Base-by-base conservation (phyloP, 2,329 filamentous ascomycete genomes). In the Hysterium pulicare region DNA sequence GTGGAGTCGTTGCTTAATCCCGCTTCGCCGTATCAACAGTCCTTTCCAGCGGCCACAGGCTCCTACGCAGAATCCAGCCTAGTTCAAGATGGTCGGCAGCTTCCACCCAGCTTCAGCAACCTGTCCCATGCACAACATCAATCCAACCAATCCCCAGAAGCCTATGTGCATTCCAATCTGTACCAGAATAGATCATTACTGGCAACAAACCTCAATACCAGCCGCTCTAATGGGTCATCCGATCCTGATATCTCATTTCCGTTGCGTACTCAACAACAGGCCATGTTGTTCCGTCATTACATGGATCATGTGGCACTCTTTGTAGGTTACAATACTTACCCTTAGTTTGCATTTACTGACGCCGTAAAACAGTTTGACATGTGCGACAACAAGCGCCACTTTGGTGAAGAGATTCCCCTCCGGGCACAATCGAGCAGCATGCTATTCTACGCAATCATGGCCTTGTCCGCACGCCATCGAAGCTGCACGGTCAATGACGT, bases 381-480 rank as follows among this genome's bases (percentile, higher is more conserved):
- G 57, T 51, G 65, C 8, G 62, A 65, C 30, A 55, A 54, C 17
- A 49, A 53, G 43, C 54, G 56, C 22, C 62, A 66, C 32, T 67
- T 67, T 41, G 51, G 54, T 4, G 55, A 57, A 11, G 57, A 66
- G 38, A 59, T 67, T 9, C 62, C 65, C 3, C 62, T 66, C 20
- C 51, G 57, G 40, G 62, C 64, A 11, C 63, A 64, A 46, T 60
- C 59, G 19, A 66, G 66, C 39, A 64, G 58, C 37, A 67, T 66
- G 4, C 38, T 71, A 13, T 68, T 70, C 57, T 69, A 71, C 33
- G 68, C 69, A 19, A 65, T 71, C 20, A 51, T 71, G 38, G 68
- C 69, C 16, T 46, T 71, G 22, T 70, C 68, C 17, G 68, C 69
- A 15, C 66, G 67, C 21, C 68, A 71, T 42, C 51, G 71, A 11